Evolutionary conservation across 164 flowering plant genomes (phyloP).

Genomic region (Aristolochia californica): DNA sequence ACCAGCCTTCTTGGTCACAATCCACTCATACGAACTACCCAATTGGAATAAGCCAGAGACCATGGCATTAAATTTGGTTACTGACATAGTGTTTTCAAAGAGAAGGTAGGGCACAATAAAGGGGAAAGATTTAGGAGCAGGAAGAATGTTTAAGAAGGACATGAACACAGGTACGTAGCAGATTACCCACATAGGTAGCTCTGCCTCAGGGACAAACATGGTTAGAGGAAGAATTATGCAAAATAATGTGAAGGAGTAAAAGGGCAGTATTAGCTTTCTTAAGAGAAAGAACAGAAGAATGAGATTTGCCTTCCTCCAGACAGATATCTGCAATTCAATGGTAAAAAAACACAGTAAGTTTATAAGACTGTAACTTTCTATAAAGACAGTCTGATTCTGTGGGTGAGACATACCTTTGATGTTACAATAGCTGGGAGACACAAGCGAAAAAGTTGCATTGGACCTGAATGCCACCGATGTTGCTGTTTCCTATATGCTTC

Average conservation of each 20-base stretch:
- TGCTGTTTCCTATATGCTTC: conserved; percentile 96
- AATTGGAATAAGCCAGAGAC: conserved; percentile 91
- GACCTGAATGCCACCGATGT: conserved; percentile 99
- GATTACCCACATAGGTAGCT: conserved; percentile 89
- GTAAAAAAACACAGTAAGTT: background rate
- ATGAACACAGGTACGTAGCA: conserved; percentile 88
- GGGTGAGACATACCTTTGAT: conserved; percentile 49
- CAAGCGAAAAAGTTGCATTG: conserved; percentile 91
- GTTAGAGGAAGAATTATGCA: conserved; percentile 95
- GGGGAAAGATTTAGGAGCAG: conserved; percentile 87
- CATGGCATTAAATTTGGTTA: conserved; percentile 97
- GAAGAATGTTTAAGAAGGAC: conserved; percentile 92
- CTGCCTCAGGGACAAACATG: conserved; percentile 94
- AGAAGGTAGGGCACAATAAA: conserved; percentile 96
- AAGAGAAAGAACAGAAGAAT: conserved; percentile 86
- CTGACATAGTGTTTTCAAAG: conserved; percentile 97
- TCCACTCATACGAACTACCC: conserved; percentile 89
- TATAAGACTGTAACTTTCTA: background rate
- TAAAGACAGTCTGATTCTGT: background rate
- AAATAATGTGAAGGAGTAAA: conserved; percentile 92
- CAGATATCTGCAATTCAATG: conserved; percentile 64
- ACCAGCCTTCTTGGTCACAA: conserved; percentile 83
- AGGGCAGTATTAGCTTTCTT: conserved; percentile 80
- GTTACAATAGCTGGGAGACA: conserved; percentile 63
- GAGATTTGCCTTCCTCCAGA: conserved; percentile 77